Base-by-base conservation (phyloP, 441 rosid genomes). In the Dalechampia spathulata region DNA sequence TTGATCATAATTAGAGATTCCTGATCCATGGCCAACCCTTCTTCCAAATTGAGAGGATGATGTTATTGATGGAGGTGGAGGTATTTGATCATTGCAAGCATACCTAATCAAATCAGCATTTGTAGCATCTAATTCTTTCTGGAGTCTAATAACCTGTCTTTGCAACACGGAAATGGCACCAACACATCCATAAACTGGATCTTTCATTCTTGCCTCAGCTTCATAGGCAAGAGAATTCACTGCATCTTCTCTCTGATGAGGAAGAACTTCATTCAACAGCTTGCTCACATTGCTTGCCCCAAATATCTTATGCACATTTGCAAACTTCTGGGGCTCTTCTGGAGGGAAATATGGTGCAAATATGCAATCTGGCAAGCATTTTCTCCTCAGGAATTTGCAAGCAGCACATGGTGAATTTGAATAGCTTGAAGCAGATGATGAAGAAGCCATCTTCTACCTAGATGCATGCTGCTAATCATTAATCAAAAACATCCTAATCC, bases 331-430 rank as follows among this genome's bases (percentile, higher is more conserved):
- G n/a, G 97, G 96, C 81, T 90, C 97, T 72, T 90, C 97, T 1
- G 97, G 87, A 28, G 97, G 97, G 56, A 90, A 90, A 55, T 90
- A 87, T 9, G 97, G 97, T 34, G 97, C 83, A 52, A 90, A 90
- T 41, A 90, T 76, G 87, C 97, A 90, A 19, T 83, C 89, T 6
- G 96, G 87, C 83, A 87, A 55, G 74, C 97, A 90, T 66, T 87
- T 90, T 71, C 97, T 81, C 72, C 96, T 79, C 71, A 90, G 66
- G 70, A 87, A 82, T 75, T 90, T 90, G 94, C 97, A 90, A 19
- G 97, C 97, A 46, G 97, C 97, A 70, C 97, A 90, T 55, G 97
- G 97, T 40, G 94, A 81, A 75, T 83, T 90, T 74, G 86, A 87
- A 41, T 93, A 85, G 74, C 79, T 84, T 46, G 95, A 75, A 13